Evolutionary conservation across 2,329 filamentous ascomycete species (phyloP), one percentile per base, ranked within the genome.

Genomic region (Botrytis porri): DNA sequence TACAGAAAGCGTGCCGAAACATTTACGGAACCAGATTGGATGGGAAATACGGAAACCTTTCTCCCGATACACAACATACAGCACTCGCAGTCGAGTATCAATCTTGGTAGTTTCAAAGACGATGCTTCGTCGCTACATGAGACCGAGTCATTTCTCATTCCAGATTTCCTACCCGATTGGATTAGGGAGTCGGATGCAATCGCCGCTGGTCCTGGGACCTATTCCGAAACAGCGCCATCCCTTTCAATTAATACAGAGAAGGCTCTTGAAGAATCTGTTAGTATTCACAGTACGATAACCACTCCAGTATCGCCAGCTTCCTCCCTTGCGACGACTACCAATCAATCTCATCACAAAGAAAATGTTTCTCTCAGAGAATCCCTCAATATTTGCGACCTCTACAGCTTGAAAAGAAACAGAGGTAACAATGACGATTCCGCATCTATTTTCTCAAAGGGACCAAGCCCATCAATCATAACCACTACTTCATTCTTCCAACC

Each of bases 21-120:
- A 22, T 59, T 32, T 29, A 14, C n/a, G 1, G n/a, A 25, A 6
- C 5, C n/a, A 41, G n/a, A 69, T 3, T 41, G 48, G n/a, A 7
- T 16, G 1, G 6, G 4, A 7, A n/a, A 32, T 6, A 25, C 48
- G 3, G 16, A 1, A 8, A 3, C 6, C 5, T 32, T 32, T 8
- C n/a, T 25, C 25, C 6, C n/a, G 7, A 41, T 6, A 59, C 35
- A 41, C 22, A 29, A 10, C 18, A 7, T 57, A 14, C 51, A 32
- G 16, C n/a, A 9, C n/a, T 57, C 65, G 10, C 6, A 9, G 25
- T 43, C 65, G 3, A 43, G 48, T 20, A 25, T 29, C 20, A 29
- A 69, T 4, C n/a, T 57, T 25, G 10, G 18, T 12, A 69, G 65
- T 57, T 16, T 32, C 16, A 32, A 3, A 20, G 35, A 57, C 10